These are phyloP conservation scores for Penicillium polonicum DNA, from an alignment of 2,329 filamentous ascomycete genomes.

Conservation along the genomic window DNA sequence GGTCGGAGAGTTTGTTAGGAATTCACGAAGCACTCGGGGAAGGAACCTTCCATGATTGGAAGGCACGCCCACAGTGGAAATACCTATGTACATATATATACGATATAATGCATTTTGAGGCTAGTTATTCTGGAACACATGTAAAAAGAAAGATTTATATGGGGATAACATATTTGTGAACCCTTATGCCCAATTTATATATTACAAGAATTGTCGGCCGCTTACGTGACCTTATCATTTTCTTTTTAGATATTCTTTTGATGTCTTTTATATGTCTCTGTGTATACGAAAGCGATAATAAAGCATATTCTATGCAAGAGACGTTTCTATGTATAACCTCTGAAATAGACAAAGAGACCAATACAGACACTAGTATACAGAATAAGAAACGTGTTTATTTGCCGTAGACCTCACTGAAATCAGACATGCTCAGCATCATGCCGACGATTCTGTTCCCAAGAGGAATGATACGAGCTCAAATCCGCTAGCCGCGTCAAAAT, in stretches of 20 bases:
- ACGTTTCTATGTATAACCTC: no score
- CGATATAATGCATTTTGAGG: background rate
- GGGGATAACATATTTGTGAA: background rate
- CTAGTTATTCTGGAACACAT: no score
- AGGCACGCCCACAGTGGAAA: background rate
- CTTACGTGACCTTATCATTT: no score
- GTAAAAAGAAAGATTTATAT: background rate
- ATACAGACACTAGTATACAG: background rate
- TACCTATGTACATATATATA: background rate
- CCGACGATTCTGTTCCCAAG: conserved; percentile 3
- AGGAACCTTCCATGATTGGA: background rate
- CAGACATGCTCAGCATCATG: conserved; percentile 3
- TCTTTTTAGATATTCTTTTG: no score
- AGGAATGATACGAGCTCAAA: conserved; percentile 12
- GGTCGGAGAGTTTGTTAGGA: no score
- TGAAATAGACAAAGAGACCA: background rate
- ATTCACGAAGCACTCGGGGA: background rate
- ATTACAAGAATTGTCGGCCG: no score
- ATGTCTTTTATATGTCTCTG: no score
- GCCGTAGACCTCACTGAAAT: background rate
- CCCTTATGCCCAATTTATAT: background rate
- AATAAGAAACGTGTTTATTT: background rate
- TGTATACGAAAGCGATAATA: no score
- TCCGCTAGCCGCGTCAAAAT: conserved; percentile 37
- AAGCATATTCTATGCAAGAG: no score